Conservation (phyloP, 306 rosid genomes). For the Elaeagnus macrophylla region DNA sequence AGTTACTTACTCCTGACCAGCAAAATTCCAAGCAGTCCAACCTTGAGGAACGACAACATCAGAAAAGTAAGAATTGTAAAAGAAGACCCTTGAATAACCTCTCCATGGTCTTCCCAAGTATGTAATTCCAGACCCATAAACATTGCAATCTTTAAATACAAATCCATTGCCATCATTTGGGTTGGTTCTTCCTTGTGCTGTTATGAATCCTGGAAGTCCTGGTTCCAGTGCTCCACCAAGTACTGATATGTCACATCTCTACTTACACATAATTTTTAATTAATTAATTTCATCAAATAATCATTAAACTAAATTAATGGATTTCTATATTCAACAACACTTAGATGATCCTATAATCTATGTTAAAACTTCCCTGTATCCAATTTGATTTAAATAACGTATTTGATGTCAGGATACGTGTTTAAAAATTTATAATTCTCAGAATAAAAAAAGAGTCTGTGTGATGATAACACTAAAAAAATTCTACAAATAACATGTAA, state of each 20-base stretch:
- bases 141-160: slow-evolving; percentile 47
- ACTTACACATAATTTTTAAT: not conserved
- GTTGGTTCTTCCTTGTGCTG: slow-evolving; percentile 65
- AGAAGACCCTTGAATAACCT: slow-evolving; percentile 53
- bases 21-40: slow-evolving; percentile 45
- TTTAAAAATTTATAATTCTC: too few relatives aligned
- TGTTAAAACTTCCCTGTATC: too few relatives aligned
- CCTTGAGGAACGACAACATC: slow-evolving; percentile 39
- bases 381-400: too few relatives aligned
- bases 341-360: too few relatives aligned
- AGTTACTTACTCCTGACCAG: slow-evolving; percentile 31
- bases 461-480: too few relatives aligned
- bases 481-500: not conserved
- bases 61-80: slow-evolving; percentile 41
- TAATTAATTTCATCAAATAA: too few relatives aligned
- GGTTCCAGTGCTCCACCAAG: slow-evolving; percentile 24
- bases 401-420: too few relatives aligned
- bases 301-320: too few relatives aligned
- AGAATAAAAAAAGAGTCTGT: too few relatives aligned
- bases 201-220: slow-evolving; percentile 38
- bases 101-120: slow-evolving; percentile 89
- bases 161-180: slow-evolving; percentile 48
- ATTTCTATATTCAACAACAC: too few relatives aligned
- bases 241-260: slow-evolving; percentile 54
- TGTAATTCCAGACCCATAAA: slow-evolving; percentile 48